These are phyloP conservation scores for Beta macrorhiza DNA, from an alignment of 179 eudicot genomes.

Conservation along the genomic window DNA sequence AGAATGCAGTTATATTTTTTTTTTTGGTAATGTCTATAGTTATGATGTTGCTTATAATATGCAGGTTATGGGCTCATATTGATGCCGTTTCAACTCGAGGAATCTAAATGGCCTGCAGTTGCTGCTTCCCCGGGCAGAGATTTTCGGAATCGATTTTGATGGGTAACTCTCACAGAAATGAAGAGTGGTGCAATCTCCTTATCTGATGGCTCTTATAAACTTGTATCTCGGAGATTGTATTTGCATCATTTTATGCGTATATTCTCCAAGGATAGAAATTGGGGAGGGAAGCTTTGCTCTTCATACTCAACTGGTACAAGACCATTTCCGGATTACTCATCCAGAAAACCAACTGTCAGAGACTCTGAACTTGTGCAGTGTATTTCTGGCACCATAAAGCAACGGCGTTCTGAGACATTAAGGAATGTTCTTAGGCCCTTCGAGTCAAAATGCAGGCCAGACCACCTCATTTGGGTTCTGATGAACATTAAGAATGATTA, in stretches of 20 bases:
- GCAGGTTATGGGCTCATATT: conserved; percentile 42
- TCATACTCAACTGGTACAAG: conserved; percentile 42
- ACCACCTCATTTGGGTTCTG: conserved; percentile 80
- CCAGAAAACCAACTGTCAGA: conserved; percentile 55
- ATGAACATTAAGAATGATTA: conserved; percentile 71
- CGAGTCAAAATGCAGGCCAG: conserved; percentile 56
- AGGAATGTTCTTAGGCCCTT: conserved; percentile 56
- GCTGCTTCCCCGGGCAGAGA: conserved; percentile 15
- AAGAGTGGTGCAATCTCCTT: conserved; percentile 39
- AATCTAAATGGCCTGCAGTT: conserved; percentile 35
- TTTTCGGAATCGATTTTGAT: conserved; percentile 33
- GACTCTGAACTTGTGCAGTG: conserved; percentile 73
- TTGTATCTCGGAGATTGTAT: conserved; percentile 23
- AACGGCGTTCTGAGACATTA: conserved; percentile 60
- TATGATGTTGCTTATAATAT: conserved; percentile 13
- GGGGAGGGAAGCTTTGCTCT: conserved; percentile 28
- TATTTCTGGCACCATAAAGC: conserved; percentile 61
- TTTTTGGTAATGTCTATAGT: neutral
- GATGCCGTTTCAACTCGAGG: conserved; percentile 23
- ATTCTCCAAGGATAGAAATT: conserved; percentile 23
- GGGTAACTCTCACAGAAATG: conserved; percentile 49
- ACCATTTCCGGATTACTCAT: conserved; percentile 79
- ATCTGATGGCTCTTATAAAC: conserved; percentile 28
- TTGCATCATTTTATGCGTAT: conserved; percentile 23
- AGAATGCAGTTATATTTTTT: neutral